Evolutionary conservation across 306 rosid species (phyloP), one percentile per base, ranked within the genome.

Genomic region (Vigna nakashimae): DNA sequence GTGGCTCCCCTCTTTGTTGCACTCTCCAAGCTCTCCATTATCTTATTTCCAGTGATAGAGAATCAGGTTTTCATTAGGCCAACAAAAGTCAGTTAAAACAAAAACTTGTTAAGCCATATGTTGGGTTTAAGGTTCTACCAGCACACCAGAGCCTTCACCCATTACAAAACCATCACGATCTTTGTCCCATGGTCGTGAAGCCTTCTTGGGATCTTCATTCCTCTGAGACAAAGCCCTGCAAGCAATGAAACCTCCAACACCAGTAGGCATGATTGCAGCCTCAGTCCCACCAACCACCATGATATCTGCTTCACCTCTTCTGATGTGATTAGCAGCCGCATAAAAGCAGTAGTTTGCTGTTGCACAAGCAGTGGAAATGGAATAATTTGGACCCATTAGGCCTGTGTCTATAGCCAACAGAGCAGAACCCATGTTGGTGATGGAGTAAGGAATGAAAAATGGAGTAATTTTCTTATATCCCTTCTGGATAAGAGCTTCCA

Each of bases 351-450:
- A 89, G 60, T 91, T 89, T 67, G 90, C 87, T 1, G 97, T 84
- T n/a, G 94, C 94, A 85, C 97, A 91, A 32, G 97, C 97, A 7
- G 94, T 86, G 1, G 97, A 86, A 71, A 91, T 91, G 30, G 92
- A 88, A 81, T 89, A 91, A 73, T 82, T 88, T 2, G 94, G 94
- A 10, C 94, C 97, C 92, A 82, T 89, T 32, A 88, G 79, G 51
- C 97, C 97, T 7, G 84, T 82, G 48, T 91, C 94, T 45, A 89
- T 91, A 4, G 93, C 94, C 62, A 91, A 82, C 80, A 89, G 79
- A 26, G 93, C 92, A 13, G 94, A 89, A 43, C 94, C 90, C 88
- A 83, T 89, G 78, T 91, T 91, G 73, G 89, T 77, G 49, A 84
- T 81, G 13, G 82, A 77, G 69, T 81, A 84, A 15, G 97, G 97